These are phyloP conservation scores for Ensete glaucum DNA, from an alignment of 176 grass and related monocot genomes.

Conservation along the genomic window DNA sequence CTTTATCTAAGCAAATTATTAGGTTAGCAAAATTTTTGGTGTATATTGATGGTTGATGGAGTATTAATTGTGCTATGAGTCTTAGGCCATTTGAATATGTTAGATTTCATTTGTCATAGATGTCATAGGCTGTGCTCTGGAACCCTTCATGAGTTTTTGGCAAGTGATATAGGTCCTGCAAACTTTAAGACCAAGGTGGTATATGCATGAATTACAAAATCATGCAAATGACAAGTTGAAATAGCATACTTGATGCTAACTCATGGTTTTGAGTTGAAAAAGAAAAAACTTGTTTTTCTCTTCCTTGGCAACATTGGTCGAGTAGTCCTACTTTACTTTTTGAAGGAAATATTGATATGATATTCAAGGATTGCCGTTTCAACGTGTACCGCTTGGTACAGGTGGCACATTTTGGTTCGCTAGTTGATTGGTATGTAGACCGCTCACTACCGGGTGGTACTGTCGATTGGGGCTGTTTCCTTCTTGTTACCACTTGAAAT, in stretches of 20 bases:
- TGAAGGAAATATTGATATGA: too few relatives aligned
- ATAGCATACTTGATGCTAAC: background rate
- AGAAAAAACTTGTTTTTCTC: background rate
- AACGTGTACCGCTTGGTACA: too few relatives aligned
- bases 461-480: too few relatives aligned
- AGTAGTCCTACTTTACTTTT: too few relatives aligned
- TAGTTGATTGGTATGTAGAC: too few relatives aligned
- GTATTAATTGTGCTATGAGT: background rate
- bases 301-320: background rate
- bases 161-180: background rate
- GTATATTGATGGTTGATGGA: background rate
- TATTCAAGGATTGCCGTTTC: too few relatives aligned
- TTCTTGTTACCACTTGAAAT: too few relatives aligned
- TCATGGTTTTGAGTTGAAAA: background rate
- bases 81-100: background rate
- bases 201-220: background rate
- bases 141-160: background rate
- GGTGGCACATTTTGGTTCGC: accelerated
- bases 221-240: background rate
- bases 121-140: background rate
- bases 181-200: background rate
- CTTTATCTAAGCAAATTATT: background rate
- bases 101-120: background rate
- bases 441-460: too few relatives aligned
- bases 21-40: background rate